These are phyloP conservation scores for Coemansia sp. DNA, from an alignment of 192 early-diverging fungal genomes.

Conservation along the genomic window DNA sequence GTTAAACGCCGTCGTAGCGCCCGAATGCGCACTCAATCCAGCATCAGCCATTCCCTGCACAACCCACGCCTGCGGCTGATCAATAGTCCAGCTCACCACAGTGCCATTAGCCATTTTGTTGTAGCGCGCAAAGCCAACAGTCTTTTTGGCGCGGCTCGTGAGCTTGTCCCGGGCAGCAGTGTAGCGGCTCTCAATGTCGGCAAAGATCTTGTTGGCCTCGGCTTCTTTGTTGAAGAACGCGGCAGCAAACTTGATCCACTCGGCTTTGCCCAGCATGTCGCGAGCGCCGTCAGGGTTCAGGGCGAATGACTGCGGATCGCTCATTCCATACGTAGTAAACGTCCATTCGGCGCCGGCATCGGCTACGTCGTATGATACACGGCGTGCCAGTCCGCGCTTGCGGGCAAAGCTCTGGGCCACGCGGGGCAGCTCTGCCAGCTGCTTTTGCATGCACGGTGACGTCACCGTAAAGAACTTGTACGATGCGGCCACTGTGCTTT, in stretches of 20 bases:
- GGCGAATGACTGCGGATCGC: conserved; percentile 39
- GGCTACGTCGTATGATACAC: conserved; percentile 49
- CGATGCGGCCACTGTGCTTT: conserved; percentile 33
- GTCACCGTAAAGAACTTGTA: conserved; percentile 45
- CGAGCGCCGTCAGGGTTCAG: conserved; percentile 35
- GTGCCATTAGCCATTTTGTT: conserved; percentile 50
- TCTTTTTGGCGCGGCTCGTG: conserved; percentile 11
- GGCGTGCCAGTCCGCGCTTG: conserved; percentile 17
- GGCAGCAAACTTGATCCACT: conserved; percentile 48
- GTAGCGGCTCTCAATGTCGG: conserved; percentile 38
- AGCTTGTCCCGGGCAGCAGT: conserved; percentile 26
- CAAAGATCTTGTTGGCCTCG: conserved; percentile 39
- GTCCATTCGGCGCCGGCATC: conserved; percentile 56
- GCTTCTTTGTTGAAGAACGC: conserved; percentile 47
- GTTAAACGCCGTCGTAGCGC: conserved; percentile 25
- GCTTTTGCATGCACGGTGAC: conserved; percentile 57
- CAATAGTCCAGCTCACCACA: conserved; percentile 38
- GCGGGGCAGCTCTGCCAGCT: conserved; percentile 42
- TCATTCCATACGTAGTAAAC: conserved; percentile 55
- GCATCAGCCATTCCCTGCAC: conserved; percentile 64
- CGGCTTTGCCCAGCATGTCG: conserved; percentile 47
- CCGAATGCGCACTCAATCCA: conserved; percentile 45
- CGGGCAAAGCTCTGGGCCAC: conserved; percentile 39
- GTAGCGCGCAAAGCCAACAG: conserved; percentile 44
- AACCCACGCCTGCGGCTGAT: conserved; percentile 37